Base-by-base conservation (phyloP, 2,329 filamentous ascomycete species). In the Pseudomassariella vexata region DNA sequence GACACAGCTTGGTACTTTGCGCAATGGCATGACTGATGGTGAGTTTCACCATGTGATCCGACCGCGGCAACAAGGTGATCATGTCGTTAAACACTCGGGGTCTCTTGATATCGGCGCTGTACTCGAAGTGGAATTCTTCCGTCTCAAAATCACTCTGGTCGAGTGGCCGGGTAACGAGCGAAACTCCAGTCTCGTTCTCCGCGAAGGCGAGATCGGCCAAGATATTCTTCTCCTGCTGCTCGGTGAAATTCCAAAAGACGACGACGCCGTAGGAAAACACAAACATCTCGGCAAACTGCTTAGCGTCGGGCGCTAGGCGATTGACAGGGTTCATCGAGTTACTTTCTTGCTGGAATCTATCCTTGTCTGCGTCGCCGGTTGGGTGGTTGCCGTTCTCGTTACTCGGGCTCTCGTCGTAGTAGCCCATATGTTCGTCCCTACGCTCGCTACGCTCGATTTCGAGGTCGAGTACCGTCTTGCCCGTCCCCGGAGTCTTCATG, bases 201-300 rank as follows among this genome's bases (percentile, higher is more conserved):
- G 85, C 85, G 60, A 98, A 96, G 1, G 88, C 92, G 33, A 98
- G 67, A 57, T 98, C 92, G 23, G 92, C 92, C 15, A 98, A 73
- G 28, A 96, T 86, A 49, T 95, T 89, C 59, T 95, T 95, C 57
- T 98, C 92, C 56, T 98, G 92, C 43, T 82, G 76, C 57, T 95
- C 89, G 9, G 86, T 90, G 48, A 98, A 95, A 57, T 98, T 98
- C 92, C 92, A 98, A 56, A 98, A 95, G 5, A 98, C 92, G 0
- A 92, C 90, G 1, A 98, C 90, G 14, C 92, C 92, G 52, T 98
- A 98, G 11, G 85, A 90, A 58, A 94, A 96, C 47, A 98, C 82
- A 54, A 95, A 96, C 77, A 96, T 86, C 61, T 98, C 92, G 24
- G 86, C 90, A 52, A 94, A 87, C 35, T 80, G 73, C 50, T 90